phyloP scores from a whole-genome alignment of 2,329 filamentous ascomycete genomes.

The Ceratocystis ficicola region DNA sequence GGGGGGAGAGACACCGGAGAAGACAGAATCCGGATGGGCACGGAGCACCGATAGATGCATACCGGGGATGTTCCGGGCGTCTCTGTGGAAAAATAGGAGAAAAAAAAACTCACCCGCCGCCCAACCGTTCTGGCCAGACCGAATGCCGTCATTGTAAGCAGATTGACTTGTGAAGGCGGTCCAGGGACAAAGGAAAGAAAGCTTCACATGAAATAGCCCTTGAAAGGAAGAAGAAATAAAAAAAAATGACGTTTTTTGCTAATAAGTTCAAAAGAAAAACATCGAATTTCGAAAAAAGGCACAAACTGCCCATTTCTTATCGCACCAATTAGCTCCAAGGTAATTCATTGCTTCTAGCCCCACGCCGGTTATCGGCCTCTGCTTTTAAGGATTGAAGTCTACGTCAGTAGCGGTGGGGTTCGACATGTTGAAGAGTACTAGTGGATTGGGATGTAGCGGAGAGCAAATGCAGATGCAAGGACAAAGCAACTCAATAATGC shows the following conservation, averaged over 20 bases:
- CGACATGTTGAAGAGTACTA: no score
- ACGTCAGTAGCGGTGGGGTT: no score
- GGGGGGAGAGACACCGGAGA: not conserved
- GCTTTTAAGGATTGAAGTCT: not conserved
- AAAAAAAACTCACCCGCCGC: conserved; percentile 36
- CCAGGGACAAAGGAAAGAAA: not conserved
- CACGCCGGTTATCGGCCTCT: conserved; percentile 20
- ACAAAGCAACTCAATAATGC: not conserved
- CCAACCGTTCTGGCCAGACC: conserved; percentile 39
- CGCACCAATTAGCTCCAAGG: conserved; percentile 14
- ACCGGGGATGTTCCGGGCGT: not conserved
- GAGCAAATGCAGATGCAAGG: not conserved
- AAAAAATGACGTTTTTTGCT: not conserved
- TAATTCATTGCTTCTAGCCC: conserved; percentile 12
- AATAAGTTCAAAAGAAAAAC: no score
- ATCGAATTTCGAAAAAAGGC: not conserved
- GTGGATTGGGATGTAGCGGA: not conserved
- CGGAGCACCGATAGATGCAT: not conserved
- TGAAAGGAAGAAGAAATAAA: not conserved
- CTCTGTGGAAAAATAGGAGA: conserved; percentile 13
- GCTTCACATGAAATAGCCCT: not conserved
- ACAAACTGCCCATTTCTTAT: not conserved
- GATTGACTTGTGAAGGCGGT: not conserved
- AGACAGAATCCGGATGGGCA: not conserved
- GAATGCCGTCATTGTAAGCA: conserved; percentile 38